Conservation (phyloP, 306 rosid genomes). For the Arachis stenosperma region DNA sequence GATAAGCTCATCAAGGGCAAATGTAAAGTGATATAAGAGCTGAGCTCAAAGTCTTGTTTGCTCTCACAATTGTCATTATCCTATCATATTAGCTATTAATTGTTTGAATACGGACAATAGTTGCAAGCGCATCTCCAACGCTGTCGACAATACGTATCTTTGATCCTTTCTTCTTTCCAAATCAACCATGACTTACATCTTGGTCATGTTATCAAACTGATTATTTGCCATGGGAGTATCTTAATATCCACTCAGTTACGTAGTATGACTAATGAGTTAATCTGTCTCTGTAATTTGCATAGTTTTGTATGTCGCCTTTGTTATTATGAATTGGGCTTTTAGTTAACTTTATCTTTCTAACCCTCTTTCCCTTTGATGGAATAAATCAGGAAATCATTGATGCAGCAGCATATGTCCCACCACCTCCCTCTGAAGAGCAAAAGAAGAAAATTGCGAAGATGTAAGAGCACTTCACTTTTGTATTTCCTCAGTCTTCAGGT, state of each 20-base stretch:
- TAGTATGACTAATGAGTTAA: neutral
- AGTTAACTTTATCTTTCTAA: too few relatives aligned
- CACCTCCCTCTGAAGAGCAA: conserved; percentile 97
- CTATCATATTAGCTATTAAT: neutral
- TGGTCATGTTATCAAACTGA: neutral
- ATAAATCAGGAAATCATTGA: conserved; percentile 78
- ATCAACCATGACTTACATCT: neutral
- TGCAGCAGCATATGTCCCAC: conserved; percentile 95
- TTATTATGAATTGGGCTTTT: neutral
- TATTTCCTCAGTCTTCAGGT: conserved; percentile 14
- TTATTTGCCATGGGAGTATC: neutral
- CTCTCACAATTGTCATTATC: neutral
- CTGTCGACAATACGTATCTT: neutral
- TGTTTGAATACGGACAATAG: neutral
- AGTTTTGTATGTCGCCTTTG: too few relatives aligned
- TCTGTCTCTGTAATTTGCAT: neutral
- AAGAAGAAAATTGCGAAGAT: conserved; percentile 91
- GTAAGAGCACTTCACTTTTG: conserved; percentile 50
- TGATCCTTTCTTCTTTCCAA: neutral
- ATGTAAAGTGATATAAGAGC: too few relatives aligned
- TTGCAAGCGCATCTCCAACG: neutral
- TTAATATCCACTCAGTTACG: too few relatives aligned
- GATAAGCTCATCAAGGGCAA: too few relatives aligned
- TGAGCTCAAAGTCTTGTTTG: neutral
- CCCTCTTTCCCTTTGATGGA: neutral